Percentiles rank a stretch among this genome's conserved stretches.
Evolutionary conservation across 192 early-diverging fungal genomes (phyloP).

Genomic region (Podila clonocystis): DNA sequence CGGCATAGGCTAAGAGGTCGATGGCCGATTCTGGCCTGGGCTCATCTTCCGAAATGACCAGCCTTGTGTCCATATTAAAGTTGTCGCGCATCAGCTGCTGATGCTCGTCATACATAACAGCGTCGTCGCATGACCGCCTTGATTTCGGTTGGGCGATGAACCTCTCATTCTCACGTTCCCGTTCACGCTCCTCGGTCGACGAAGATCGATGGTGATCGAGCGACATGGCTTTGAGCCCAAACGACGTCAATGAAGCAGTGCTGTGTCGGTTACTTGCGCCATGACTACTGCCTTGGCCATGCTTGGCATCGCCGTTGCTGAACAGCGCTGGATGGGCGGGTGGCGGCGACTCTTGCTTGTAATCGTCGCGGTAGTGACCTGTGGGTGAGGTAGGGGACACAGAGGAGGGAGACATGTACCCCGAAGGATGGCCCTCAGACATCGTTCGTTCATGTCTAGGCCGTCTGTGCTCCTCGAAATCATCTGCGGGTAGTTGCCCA

Average conservation of each 20-base stretch:
- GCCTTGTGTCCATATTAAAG: constrained; percentile 46
- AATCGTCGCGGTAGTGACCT: constrained; percentile 30
- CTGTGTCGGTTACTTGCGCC: constrained; percentile 23
- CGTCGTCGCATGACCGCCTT: constrained; percentile 37
- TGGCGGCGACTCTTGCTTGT: constrained; percentile 30
- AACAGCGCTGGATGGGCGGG: constrained; percentile 11
- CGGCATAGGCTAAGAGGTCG: constrained; percentile 47
- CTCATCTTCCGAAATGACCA: constrained; percentile 45
- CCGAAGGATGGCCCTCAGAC: constrained; percentile 39
- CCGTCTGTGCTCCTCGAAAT: constrained; percentile 29
- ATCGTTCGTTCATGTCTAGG: constrained; percentile 36
- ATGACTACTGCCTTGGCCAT: neutral
- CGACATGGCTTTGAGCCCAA: constrained; percentile 16
- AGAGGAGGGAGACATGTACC: constrained; percentile 36
- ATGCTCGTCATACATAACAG: constrained; percentile 32
- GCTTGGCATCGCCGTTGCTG: constrained; percentile 8
- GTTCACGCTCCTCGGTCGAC: neutral
- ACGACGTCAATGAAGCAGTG: constrained; percentile 23
- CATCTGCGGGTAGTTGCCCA: constrained; percentile 15
- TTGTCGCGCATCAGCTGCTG: constrained; percentile 45
- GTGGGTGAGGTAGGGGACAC: constrained; percentile 38
- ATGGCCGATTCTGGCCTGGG: constrained; percentile 45
- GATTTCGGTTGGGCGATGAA: constrained; percentile 20
- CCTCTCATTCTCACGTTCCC: neutral
- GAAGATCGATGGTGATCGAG: neutral